These are phyloP conservation scores for Scleromitrula shiraiana DNA, from an alignment of 2,329 filamentous ascomycete species.

Conservation along the genomic window DNA sequence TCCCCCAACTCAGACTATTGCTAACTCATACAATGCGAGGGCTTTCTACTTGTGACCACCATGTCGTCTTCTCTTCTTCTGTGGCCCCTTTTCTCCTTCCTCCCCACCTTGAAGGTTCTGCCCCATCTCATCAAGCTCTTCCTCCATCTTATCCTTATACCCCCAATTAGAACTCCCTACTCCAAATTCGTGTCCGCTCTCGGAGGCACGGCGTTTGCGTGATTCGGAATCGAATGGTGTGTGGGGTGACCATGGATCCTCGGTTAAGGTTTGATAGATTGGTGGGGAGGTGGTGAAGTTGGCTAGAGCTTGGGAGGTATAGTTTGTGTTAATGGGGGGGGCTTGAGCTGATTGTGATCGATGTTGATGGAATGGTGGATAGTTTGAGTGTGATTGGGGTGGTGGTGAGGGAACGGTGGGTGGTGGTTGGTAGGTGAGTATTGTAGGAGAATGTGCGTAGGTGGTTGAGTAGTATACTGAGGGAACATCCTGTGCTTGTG, in stretches of 20 bases:
- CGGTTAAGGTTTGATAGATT: too few species aligned
- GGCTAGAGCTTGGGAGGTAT: background rate
- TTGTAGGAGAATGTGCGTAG: background rate
- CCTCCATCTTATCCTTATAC: constrained; percentile 3
- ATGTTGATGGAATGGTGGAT: background rate
- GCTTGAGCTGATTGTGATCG: background rate
- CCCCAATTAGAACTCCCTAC: background rate
- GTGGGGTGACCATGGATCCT: constrained; percentile 3
- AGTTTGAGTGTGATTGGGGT: background rate
- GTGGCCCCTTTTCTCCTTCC: background rate
- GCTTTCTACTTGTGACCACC: too few species aligned
- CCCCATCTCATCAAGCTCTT: constrained; percentile 3
- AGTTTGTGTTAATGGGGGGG: background rate
- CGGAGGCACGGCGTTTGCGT: background rate
- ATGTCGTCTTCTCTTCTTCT: background rate
- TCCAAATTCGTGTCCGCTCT: background rate
- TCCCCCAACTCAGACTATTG: too few species aligned
- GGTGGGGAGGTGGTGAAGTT: background rate
- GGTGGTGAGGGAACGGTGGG: constrained; percentile 7
- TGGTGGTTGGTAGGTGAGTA: background rate
- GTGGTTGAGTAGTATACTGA: background rate
- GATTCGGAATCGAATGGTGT: background rate
- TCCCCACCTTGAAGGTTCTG: background rate
- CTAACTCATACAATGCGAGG: too few species aligned
- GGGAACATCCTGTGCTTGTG: background rate